Evolutionary conservation across 345 rosid genomes (phyloP).

Genomic region (Lenwebbia sp.): DNA sequence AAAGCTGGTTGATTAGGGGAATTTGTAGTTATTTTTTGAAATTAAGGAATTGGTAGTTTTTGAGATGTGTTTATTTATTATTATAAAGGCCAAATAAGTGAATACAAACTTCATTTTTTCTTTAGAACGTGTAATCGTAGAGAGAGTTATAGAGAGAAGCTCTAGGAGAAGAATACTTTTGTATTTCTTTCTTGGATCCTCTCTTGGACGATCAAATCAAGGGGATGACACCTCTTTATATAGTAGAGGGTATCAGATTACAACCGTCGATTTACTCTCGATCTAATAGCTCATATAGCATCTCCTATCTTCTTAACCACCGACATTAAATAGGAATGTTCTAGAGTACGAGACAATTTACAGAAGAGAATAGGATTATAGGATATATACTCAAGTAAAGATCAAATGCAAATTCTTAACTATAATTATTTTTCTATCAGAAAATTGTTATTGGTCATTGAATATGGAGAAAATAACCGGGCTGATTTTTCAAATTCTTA

Average conservation of each 20-base stretch:
- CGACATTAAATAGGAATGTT: too few species aligned
- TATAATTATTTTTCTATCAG: background rate
- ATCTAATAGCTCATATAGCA: too few species aligned
- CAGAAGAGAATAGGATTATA: background rate
- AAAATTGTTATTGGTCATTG: background rate
- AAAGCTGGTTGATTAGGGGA: background rate
- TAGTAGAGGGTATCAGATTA: too few species aligned
- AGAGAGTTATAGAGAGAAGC: too few species aligned
- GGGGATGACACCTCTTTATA: too few species aligned
- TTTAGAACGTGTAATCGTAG: background rate
- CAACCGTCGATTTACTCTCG: too few species aligned
- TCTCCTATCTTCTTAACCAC: too few species aligned
- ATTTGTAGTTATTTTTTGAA: background rate
- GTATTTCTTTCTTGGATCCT: too few species aligned
- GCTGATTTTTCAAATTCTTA: background rate
- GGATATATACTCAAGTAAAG: background rate
- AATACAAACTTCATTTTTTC: background rate
- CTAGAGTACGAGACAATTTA: background rate
- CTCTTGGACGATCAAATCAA: too few species aligned
- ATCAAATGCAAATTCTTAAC: background rate
- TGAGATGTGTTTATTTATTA: too few species aligned
- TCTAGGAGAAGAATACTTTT: too few species aligned
- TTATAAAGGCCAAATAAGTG: background rate
- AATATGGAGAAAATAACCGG: background rate
- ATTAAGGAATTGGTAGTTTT: too few species aligned